A percentile compares a stretch with the other conserved stretches of the same genome.
phyloP scores from a whole-genome alignment of 2,329 filamentous ascomycete species.

The Monilinia vaccinii-corymbosi region DNA sequence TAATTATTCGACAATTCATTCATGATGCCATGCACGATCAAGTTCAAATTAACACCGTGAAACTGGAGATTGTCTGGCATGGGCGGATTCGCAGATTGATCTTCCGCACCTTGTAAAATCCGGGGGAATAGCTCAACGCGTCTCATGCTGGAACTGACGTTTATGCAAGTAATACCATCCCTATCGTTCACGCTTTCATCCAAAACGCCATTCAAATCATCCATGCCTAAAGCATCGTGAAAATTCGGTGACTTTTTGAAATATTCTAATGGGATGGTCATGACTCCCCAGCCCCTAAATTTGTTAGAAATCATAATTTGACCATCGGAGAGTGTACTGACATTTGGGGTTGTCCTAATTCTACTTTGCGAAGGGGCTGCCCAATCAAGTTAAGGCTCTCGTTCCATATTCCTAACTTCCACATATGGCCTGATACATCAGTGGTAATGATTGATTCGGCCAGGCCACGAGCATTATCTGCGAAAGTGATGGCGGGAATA shows the following conservation, averaged over 20 bases:
- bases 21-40: background rate
- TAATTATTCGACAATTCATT: no score
- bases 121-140: background rate
- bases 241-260: conserved; percentile 15
- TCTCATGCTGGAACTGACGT: background rate
- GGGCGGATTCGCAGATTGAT: background rate
- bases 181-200: background rate
- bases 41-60: background rate
- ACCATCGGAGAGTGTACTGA: background rate
- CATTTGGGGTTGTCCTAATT: background rate
- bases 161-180: background rate
- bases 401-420: background rate
- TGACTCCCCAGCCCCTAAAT: conserved; percentile 24
- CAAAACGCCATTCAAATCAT: background rate
- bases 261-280: conserved; percentile 18
- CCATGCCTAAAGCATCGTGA: conserved; percentile 12
- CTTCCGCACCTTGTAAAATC: background rate
- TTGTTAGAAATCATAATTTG: background rate
- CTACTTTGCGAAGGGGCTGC: background rate
- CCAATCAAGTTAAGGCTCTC: background rate
- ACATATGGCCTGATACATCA: conserved; percentile 23
- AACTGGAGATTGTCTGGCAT: background rate
- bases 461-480: conserved; percentile 14
- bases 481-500: conserved; percentile 26
- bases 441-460: conserved; percentile 21